Percentiles rank a stretch among this genome's conserved stretches.
These are phyloP conservation scores for Sarocladiaceae sp. DNA, from an alignment of 2,329 filamentous ascomycete genomes.

Conservation along the genomic window DNA sequence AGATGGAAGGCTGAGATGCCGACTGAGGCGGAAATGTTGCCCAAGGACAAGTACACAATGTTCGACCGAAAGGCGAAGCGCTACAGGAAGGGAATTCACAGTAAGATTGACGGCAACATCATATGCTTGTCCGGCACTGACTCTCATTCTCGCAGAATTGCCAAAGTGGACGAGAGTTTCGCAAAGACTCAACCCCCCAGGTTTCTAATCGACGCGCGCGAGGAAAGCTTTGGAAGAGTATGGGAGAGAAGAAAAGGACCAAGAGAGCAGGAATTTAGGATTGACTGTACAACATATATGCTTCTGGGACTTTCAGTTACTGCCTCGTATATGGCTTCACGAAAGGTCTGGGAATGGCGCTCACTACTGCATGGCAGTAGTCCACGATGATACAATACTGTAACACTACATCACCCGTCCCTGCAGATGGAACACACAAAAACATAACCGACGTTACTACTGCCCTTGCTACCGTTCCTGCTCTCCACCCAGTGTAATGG, in stretches of 20 bases:
- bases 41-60: slow-evolving; percentile 95
- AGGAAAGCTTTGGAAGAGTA: neutral
- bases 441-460: neutral
- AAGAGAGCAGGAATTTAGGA: neutral
- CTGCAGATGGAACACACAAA: neutral
- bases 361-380: neutral
- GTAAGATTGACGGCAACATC: too few relatives aligned
- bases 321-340: neutral
- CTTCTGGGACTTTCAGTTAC: neutral
- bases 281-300: slow-evolving; percentile 7
- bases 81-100: slow-evolving; percentile 96
- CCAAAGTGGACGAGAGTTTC: slow-evolving; percentile 95
- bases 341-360: neutral
- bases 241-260: neutral
- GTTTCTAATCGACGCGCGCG: slow-evolving; percentile 58
- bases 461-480: too few relatives aligned
- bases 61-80: slow-evolving; percentile 95
- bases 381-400: slow-evolving; percentile 9
- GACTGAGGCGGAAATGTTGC: slow-evolving; percentile 89
- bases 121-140: too few relatives aligned
- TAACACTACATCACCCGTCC: neutral
- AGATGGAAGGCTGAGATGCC: slow-evolving; percentile 97
- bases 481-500: too few relatives aligned
- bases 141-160: slow-evolving; percentile 51
- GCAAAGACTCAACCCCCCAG: slow-evolving; percentile 88